A percentile compares a stretch with the other conserved stretches of the same genome.
Conservation (phyloP, 2,329 filamentous ascomycete genomes). For the Phaeosphaeria sp. region DNA sequence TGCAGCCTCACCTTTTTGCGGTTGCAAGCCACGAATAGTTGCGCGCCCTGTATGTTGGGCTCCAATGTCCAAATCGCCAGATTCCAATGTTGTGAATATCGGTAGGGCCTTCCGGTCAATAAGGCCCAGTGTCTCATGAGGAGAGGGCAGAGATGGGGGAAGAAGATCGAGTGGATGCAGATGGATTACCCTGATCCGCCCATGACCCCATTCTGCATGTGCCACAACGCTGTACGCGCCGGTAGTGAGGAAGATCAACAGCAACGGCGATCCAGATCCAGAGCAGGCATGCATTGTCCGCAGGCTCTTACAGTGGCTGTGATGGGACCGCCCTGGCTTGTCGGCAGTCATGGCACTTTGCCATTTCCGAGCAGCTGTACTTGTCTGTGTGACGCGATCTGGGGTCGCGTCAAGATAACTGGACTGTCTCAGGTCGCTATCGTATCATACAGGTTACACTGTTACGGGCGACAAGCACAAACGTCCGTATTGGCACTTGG, state of each 20-base stretch:
- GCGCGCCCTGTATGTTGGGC: slow-evolving; percentile 38
- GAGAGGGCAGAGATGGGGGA: slow-evolving; percentile 17
- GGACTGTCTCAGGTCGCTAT: slow-evolving; percentile 33
- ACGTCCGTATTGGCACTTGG: slow-evolving; percentile 10
- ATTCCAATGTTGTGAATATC: slow-evolving; percentile 20
- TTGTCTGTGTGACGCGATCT: slow-evolving; percentile 27
- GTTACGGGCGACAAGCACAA: slow-evolving; percentile 29
- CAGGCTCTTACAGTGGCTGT: slow-evolving; percentile 27
- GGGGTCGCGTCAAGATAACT: slow-evolving; percentile 13
- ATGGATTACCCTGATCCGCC: slow-evolving; percentile 18
- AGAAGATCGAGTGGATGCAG: slow-evolving; percentile 29
- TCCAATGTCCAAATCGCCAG: slow-evolving; percentile 26
- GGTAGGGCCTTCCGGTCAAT: slow-evolving; percentile 33
- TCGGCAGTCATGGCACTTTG: slow-evolving; percentile 23
- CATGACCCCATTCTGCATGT: slow-evolving; percentile 26
- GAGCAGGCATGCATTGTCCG: slow-evolving; percentile 20
- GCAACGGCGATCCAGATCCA: slow-evolving; percentile 29
- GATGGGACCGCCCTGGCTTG: slow-evolving; percentile 23
- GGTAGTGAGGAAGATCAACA: slow-evolving; percentile 31
- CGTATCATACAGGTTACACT: slow-evolving; percentile 29
- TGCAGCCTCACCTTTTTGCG: slow-evolving; percentile 37
- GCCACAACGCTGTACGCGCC: slow-evolving; percentile 26
- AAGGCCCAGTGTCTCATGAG: slow-evolving; percentile 28
- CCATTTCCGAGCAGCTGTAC: slow-evolving; percentile 17
- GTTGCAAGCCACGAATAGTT: slow-evolving; percentile 27